Conservation (phyloP, 495 filamentous ascomycete species). For the Aspergillus indologenus region DNA sequence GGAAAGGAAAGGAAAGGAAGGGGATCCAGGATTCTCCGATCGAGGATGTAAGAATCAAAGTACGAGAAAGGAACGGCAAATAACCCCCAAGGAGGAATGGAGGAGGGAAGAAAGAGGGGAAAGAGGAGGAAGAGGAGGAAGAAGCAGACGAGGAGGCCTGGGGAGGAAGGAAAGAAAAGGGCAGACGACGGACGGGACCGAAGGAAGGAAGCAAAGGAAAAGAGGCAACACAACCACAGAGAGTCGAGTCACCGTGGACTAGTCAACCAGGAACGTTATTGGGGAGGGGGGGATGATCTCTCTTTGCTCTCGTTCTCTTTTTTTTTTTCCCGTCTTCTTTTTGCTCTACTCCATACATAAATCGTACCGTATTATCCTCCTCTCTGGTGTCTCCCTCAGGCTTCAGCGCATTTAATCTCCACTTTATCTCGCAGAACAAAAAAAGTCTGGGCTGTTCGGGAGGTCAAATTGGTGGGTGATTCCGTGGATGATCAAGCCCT, state of each 20-base stretch:
- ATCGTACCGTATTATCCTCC: no score
- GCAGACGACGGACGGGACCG: not conserved
- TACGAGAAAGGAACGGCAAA: slow-evolving; percentile 23
- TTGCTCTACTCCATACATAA: not conserved
- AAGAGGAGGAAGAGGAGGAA: slow-evolving; percentile 17
- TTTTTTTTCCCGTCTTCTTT: not conserved
- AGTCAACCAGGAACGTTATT: not conserved
- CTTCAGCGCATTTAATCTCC: not conserved
- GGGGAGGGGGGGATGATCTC: not conserved
- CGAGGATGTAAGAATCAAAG: slow-evolving; percentile 37
- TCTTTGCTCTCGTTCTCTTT: not conserved
- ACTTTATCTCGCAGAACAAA: not conserved
- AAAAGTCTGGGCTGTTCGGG: not conserved
- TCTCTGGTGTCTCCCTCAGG: no score
- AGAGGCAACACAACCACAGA: no score
- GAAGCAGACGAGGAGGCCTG: slow-evolving; percentile 11
- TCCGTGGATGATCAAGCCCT: not conserved
- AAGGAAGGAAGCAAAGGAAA: not conserved
- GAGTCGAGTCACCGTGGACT: not conserved
- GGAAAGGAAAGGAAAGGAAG: slow-evolving; percentile 28
- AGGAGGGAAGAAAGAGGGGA: slow-evolving; percentile 26
- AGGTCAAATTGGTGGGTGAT: not conserved
- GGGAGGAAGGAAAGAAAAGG: slow-evolving; percentile 4
- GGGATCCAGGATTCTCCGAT: slow-evolving; percentile 43
- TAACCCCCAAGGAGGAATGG: slow-evolving; percentile 26